These are phyloP conservation scores for Nakazawaea holstii DNA, from an alignment of 805 yeast species.

Conservation along the genomic window DNA sequence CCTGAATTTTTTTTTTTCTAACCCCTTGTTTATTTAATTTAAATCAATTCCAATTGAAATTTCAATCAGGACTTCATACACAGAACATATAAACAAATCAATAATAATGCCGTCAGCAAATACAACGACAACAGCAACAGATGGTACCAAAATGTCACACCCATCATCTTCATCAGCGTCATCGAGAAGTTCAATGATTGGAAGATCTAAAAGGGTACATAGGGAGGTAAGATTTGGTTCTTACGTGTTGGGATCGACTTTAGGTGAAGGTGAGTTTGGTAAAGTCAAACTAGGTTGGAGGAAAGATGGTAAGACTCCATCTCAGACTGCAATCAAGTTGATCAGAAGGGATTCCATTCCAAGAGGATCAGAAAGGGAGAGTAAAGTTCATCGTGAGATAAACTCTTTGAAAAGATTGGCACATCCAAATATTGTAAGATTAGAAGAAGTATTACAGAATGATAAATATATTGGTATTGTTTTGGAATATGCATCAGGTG, in stretches of 20 bases:
- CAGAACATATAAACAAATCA: neutral
- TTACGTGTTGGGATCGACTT: slow-evolving; percentile 83
- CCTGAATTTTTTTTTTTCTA: neutral
- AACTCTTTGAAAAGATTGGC: slow-evolving; percentile 79
- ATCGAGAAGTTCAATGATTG: slow-evolving; percentile 14
- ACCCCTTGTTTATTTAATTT: neutral
- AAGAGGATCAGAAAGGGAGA: slow-evolving; percentile 78
- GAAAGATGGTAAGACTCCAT: slow-evolving; percentile 69
- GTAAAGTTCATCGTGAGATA: slow-evolving; percentile 88
- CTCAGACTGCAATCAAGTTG: slow-evolving; percentile 90
- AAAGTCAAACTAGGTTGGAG: slow-evolving; percentile 97
- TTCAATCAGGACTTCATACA: neutral
- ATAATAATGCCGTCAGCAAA: neutral
- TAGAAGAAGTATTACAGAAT: slow-evolving; percentile 90
- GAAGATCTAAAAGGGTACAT: slow-evolving; percentile 31
- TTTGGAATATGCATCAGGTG: slow-evolving; percentile 94
- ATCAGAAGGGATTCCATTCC: slow-evolving; percentile 87
- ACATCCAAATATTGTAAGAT: slow-evolving; percentile 89
- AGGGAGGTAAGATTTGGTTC: slow-evolving; percentile 84
- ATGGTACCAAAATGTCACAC: neutral
- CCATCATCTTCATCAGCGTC: slow-evolving; percentile 19
- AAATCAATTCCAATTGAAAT: neutral
- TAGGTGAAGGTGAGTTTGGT: slow-evolving; percentile 98
- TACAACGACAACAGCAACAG: neutral
- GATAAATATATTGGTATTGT: slow-evolving; percentile 96